Percentiles rank a stretch among this genome's conserved stretches.
phyloP scores from a whole-genome alignment of 106 monocot species.

The Acorus calamus region DNA sequence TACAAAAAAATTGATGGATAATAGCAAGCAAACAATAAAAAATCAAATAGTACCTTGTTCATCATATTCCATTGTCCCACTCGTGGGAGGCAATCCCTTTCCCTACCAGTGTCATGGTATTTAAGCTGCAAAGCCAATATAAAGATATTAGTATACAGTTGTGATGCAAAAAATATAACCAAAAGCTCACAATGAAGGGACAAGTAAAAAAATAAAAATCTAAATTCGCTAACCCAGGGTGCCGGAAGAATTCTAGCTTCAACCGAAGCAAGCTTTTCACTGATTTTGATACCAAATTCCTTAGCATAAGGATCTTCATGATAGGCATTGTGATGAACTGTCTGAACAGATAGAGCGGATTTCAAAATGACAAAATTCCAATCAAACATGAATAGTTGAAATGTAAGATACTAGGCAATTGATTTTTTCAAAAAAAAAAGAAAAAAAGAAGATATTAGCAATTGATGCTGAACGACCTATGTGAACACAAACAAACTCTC shows the following conservation, averaged over 20 bases:
- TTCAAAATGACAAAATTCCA: neutral
- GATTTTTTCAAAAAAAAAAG: too few species aligned
- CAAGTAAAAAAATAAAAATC: neutral
- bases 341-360: slow-evolving; percentile 25
- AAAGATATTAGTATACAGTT: neutral
- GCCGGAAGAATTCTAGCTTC: slow-evolving; percentile 90
- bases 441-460: too few species aligned
- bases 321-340: slow-evolving; percentile 85
- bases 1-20: too few species aligned
- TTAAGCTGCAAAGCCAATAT: slow-evolving; percentile 45
- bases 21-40: too few species aligned
- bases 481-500: too few species aligned
- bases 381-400: too few species aligned
- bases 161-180: neutral
- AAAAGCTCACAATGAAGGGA: neutral
- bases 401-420: too few species aligned
- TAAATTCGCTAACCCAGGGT: slow-evolving; percentile 55
- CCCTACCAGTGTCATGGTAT: slow-evolving; percentile 84
- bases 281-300: slow-evolving; percentile 92
- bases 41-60: slow-evolving; percentile 65
- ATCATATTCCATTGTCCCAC: slow-evolving; percentile 99
- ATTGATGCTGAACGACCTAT: too few species aligned
- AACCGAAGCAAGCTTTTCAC: slow-evolving; percentile 72
- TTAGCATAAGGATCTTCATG: slow-evolving; percentile 68
- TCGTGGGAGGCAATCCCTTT: slow-evolving; percentile 70